These are phyloP conservation scores for Lasiodiplodia sp. DNA, from an alignment of 2,329 filamentous ascomycete genomes.

Conservation along the genomic window DNA sequence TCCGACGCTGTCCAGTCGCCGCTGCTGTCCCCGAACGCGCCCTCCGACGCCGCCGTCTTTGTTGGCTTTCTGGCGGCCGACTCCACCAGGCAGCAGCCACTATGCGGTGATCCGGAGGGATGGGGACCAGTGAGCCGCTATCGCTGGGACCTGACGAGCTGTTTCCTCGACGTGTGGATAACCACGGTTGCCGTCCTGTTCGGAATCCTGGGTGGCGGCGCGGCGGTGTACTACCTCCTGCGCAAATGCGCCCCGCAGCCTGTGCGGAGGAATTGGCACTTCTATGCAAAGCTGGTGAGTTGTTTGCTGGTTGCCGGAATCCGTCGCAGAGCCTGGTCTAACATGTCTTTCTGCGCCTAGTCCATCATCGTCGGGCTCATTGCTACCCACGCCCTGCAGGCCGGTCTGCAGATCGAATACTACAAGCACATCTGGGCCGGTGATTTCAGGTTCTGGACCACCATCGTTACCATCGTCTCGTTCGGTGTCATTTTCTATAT, in stretches of 20 bases:
- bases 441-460: constrained; percentile 88
- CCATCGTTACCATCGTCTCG: constrained; percentile 73
- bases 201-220: constrained; percentile 78
- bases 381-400: constrained; percentile 73
- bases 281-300: constrained; percentile 87
- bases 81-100: constrained; percentile 64
- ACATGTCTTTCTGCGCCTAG: constrained; percentile 45
- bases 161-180: constrained; percentile 94
- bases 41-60: constrained; percentile 33
- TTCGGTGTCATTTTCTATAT: constrained; percentile 77
- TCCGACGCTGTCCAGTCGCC: constrained; percentile 42
- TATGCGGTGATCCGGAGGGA: constrained; percentile 89
- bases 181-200: constrained; percentile 74
- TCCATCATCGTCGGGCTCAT: constrained; percentile 72
- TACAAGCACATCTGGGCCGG: constrained; percentile 74
- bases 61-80: constrained; percentile 63
- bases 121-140: constrained; percentile 92
- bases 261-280: constrained; percentile 86
- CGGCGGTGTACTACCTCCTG: constrained; percentile 81
- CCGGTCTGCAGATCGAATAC: constrained; percentile 75
- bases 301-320: neutral
- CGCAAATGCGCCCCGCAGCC: constrained; percentile 71
- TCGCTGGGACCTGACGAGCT: constrained; percentile 94
- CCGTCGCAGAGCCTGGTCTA: neutral
- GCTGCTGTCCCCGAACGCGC: constrained; percentile 39